These are phyloP conservation scores for Peronospora farinosa DNA, from an alignment of 352 stramenopile genomes.

Conservation along the genomic window DNA sequence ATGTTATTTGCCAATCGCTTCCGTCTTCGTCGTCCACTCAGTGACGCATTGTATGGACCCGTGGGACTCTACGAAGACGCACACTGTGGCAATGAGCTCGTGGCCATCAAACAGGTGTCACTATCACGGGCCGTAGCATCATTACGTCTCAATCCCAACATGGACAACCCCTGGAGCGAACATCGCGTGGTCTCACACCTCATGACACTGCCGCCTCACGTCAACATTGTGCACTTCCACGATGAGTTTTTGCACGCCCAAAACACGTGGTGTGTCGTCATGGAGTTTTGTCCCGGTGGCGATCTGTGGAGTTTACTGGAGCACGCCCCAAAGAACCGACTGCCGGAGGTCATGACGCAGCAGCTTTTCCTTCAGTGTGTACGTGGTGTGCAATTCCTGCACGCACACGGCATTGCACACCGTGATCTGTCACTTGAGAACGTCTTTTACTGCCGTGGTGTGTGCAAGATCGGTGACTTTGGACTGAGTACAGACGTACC, in stretches of 20 bases:
- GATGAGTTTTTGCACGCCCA: conserved; percentile 37
- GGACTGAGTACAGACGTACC: conserved; percentile 32
- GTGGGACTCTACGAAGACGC: conserved; percentile 44
- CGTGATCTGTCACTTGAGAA: conserved; percentile 54
- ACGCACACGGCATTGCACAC: conserved; percentile 38
- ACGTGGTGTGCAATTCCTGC: conserved; percentile 32
- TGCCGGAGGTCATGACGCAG: conserved; percentile 21
- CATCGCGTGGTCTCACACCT: conserved; percentile 23
- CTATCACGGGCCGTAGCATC: conserved; percentile 22
- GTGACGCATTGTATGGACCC: conserved; percentile 36
- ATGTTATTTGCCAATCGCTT: conserved; percentile 6
- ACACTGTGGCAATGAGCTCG: conserved; percentile 16
- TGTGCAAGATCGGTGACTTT: conserved; percentile 54
- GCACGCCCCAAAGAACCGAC: conserved; percentile 11
- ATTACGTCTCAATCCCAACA: conserved; percentile 21
- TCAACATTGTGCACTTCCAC: conserved; percentile 39
- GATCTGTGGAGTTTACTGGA: conserved; percentile 41
- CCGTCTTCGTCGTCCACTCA: conserved; percentile 9
- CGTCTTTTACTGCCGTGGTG: conserved; percentile 28
- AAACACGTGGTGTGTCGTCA: conserved; percentile 43
- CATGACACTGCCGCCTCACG: conserved; percentile 24
- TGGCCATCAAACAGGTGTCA: conserved; percentile 49
- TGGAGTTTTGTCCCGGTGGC: conserved; percentile 45
- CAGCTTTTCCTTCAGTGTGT: conserved; percentile 30
- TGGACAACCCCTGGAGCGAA: conserved; percentile 47